These are phyloP conservation scores for Blastobotrys serpentis DNA, from an alignment of 1,139 yeast species.

Conservation along the genomic window DNA sequence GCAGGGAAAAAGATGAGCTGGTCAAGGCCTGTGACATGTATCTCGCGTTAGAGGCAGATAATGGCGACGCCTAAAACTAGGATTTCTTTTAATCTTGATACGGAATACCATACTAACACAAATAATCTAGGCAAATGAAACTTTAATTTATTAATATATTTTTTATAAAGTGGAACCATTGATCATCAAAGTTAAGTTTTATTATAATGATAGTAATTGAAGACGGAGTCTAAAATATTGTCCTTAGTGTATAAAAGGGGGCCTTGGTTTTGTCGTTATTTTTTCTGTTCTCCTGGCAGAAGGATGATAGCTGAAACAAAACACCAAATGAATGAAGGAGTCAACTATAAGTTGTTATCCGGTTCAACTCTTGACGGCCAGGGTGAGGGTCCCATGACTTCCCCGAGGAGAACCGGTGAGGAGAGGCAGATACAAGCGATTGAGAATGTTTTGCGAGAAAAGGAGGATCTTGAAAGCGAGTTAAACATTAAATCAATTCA, in stretches of 20 bases:
- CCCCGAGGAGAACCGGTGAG: not conserved
- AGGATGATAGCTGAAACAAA: not conserved
- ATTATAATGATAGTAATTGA: not conserved
- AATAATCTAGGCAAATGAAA: not conserved
- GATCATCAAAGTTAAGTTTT: not conserved
- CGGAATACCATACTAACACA: not conserved
- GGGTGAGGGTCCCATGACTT: not conserved
- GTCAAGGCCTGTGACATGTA: slow-evolving; percentile 52
- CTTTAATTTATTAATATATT: not conserved
- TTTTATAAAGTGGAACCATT: not conserved
- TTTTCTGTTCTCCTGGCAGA: not conserved
- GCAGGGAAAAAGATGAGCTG: slow-evolving; percentile 55
- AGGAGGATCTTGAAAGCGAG: slow-evolving; percentile 20
- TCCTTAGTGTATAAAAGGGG: not conserved
- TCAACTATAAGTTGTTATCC: not conserved
- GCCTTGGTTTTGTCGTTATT: not conserved
- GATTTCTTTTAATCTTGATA: too few species aligned
- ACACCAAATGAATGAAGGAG: not conserved
- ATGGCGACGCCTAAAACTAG: too few species aligned
- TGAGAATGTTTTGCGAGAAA: slow-evolving; percentile 13
- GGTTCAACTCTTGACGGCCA: not conserved
- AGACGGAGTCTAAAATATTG: not conserved
- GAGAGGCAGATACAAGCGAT: not conserved
- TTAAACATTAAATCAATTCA: slow-evolving; percentile 25
- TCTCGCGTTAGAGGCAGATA: slow-evolving; percentile 24